A percentile compares a stretch with the other conserved stretches of the same genome.
Evolutionary conservation across 306 rosid species (phyloP).

Genomic region (Rosa lucieae): DNA sequence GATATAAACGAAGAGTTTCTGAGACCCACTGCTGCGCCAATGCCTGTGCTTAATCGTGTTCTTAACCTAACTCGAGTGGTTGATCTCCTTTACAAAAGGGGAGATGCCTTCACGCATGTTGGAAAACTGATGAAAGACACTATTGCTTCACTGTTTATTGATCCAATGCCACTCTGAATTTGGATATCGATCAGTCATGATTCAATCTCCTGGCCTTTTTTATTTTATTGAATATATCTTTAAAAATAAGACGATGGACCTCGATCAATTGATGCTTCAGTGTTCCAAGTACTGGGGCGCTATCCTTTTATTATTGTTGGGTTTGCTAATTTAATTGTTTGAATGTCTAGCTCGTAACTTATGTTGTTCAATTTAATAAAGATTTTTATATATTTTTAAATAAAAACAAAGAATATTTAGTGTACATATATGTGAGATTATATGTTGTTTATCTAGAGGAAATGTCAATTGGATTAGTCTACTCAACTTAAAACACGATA

Average conservation of each 20-base stretch:
- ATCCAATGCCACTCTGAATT: conserved; percentile 4
- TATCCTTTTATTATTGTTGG: too few species aligned
- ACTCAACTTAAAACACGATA: too few species aligned
- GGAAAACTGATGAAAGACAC: background rate
- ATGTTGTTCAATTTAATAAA: too few species aligned
- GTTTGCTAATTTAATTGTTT: too few species aligned
- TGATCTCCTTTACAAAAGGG: background rate
- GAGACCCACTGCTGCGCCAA: background rate
- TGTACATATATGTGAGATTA: too few species aligned
- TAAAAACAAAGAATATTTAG: too few species aligned
- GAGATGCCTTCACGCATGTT: conserved; percentile 2
- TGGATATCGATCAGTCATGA: background rate
- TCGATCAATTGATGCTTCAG: background rate
- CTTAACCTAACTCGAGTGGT: background rate
- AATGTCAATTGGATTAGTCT: too few species aligned
- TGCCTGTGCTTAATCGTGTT: background rate
- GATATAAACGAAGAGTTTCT: conserved; percentile 6
- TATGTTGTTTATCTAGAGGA: too few species aligned
- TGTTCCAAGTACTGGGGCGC: background rate
- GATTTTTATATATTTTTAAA: too few species aligned
- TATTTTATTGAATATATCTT: background rate
- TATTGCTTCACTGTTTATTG: background rate
- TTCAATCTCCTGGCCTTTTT: background rate
- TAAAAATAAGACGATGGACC: background rate
- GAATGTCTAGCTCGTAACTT: too few species aligned